Base-by-base conservation (phyloP, 1,284 basidiomycete genomes). In the Vanrija humicola region DNA sequence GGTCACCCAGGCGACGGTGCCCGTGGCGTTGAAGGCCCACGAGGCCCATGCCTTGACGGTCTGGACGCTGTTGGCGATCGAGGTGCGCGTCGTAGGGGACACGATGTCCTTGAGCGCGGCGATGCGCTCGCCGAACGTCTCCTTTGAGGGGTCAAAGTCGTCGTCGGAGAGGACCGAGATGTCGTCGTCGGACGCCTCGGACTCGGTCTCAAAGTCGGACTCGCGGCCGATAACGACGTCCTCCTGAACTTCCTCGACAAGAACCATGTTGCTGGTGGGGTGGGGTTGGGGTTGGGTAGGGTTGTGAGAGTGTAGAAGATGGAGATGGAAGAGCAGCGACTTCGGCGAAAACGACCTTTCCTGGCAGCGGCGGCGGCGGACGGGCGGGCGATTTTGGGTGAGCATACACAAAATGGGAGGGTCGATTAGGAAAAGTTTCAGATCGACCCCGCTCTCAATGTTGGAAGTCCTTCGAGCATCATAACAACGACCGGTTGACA, bases 91-190 rank as follows among this genome's bases (percentile, higher is more conserved):
- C 16, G 86, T 80, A 19, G 96, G 94, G 3, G 93, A 88, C 9
- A 98, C 85, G 70, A 98, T 97, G 81, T 98, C 95, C 64, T 88
- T 87, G 70, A 98, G 86, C 21, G 95, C 95, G 56, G 84, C 86
- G 69, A 98, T 68, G 58, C 95, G 89, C 78, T 98, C 91, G 67
- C 85, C 82, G 65, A 97, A 64, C n/a, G 92, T 84, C 79, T 98
- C 95, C 50, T 72, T 63, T 38, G 62, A 54, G 21, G 62, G 54
- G 50, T 65, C 63, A 50, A 66, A 64, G 52, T 68, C 67, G 48
- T 73, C 67, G 40, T 70, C 69, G 48, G 68, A 65, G 34, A 65
- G 52, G 43, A 68, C 54, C 18, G 62, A 64, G 45, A 65, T 23
- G 21, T 23, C 66, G 48, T 66, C 67, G 52, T 72, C 70, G 23